Evolutionary conservation across 768 basidiomycete genomes (phyloP).

Genomic region (Lyophyllum decastes): DNA sequence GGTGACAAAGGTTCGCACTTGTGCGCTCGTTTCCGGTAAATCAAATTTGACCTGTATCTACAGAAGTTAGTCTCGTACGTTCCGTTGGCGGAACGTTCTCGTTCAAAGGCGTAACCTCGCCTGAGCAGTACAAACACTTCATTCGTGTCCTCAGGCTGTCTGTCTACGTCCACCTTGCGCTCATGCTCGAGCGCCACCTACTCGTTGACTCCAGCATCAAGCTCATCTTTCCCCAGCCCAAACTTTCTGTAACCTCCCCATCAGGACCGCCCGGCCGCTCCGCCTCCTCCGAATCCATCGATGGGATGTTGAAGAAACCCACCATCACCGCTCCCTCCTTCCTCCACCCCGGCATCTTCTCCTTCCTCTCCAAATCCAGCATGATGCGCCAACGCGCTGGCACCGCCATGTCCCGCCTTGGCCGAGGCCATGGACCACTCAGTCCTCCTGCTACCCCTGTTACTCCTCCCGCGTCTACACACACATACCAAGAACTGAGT

Average conservation of each 20-base stretch:
- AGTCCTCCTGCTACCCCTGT: background rate
- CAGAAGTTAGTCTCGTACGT: conserved; percentile 25
- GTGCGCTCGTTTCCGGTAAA: no score
- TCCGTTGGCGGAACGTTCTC: conserved; percentile 67
- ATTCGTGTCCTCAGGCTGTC: conserved; percentile 50
- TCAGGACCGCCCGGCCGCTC: conserved; percentile 20
- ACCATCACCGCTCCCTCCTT: conserved; percentile 31
- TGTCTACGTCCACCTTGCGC: conserved; percentile 56
- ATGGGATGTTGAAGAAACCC: background rate
- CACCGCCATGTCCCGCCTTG: conserved; percentile 18
- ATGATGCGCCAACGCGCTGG: conserved; percentile 19
- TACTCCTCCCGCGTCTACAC: conserved; percentile 6
- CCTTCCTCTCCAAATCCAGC: conserved; percentile 36
- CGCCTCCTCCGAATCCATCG: background rate
- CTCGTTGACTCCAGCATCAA: conserved; percentile 51
- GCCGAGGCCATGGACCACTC: conserved; percentile 15
- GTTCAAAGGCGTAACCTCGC: conserved; percentile 47
- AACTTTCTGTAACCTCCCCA: conserved; percentile 24
- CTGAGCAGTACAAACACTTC: conserved; percentile 43
- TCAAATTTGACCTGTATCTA: background rate
- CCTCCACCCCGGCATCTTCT: conserved; percentile 41
- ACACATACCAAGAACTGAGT: conserved; percentile 30
- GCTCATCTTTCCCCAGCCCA: conserved; percentile 41
- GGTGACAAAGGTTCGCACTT: conserved; percentile 7
- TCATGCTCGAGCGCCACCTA: conserved; percentile 62